Evolutionary conservation across 2,329 filamentous ascomycete genomes (phyloP).

Genomic region (Lasiodiplodia hormozganensis): DNA sequence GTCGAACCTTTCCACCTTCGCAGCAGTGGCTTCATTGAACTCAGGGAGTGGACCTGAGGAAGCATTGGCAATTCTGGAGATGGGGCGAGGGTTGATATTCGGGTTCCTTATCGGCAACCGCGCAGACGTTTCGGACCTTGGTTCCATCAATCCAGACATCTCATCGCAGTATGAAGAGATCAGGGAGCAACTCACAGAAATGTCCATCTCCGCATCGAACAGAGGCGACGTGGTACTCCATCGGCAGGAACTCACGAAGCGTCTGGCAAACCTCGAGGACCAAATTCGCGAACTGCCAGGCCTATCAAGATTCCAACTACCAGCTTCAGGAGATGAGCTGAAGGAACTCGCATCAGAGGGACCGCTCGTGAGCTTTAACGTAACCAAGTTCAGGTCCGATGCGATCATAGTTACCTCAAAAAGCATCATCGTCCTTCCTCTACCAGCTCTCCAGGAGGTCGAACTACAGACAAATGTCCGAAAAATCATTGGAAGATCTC

Average conservation of each 20-base stretch:
- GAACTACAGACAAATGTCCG: not conserved
- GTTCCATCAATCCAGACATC: not conserved
- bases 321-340: slow-evolving; percentile 10
- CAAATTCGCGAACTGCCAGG: slow-evolving; percentile 25
- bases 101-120: slow-evolving; percentile 8
- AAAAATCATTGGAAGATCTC: too few relatives aligned
- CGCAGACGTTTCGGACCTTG: not conserved
- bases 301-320: slow-evolving; percentile 21
- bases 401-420: slow-evolving; percentile 31
- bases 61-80: slow-evolving; percentile 6
- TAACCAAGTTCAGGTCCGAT: slow-evolving; percentile 26
- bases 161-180: not conserved
- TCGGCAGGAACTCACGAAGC: slow-evolving; percentile 1
- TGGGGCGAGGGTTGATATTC: not conserved
- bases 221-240: not conserved
- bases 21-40: not conserved
- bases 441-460: not conserved
- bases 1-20: slow-evolving; percentile 22
- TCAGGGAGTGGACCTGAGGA: not conserved
- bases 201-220: not conserved
- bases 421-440: slow-evolving; percentile 19
- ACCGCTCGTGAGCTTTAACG: slow-evolving; percentile 31
- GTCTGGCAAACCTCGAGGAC: not conserved
- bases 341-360: slow-evolving; percentile 14
- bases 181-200: not conserved